These are phyloP conservation scores for Botryotinia narcissicola DNA, from an alignment of 2,329 filamentous ascomycete species.

Conservation along the genomic window DNA sequence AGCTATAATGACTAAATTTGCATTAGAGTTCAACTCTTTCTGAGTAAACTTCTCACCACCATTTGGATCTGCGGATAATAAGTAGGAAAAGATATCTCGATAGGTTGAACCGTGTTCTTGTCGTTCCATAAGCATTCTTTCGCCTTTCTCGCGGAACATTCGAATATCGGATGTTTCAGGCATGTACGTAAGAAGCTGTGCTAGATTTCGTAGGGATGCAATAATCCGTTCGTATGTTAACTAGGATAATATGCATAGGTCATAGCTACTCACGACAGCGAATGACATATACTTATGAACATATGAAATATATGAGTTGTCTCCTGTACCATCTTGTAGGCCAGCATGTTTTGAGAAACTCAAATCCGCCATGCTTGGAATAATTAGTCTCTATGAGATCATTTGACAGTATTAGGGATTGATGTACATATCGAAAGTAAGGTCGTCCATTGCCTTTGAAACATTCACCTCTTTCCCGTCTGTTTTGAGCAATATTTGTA, in stretches of 20 bases:
- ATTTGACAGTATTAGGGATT: not conserved
- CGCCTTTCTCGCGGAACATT: slow-evolving; percentile 20
- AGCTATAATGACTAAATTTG: slow-evolving; percentile 24
- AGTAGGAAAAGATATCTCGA: slow-evolving; percentile 26
- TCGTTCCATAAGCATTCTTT: slow-evolving; percentile 21
- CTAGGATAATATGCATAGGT: not conserved
- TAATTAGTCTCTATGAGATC: not conserved
- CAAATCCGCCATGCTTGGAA: slow-evolving; percentile 25
- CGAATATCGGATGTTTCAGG: slow-evolving; percentile 22
- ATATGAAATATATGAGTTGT: slow-evolving; percentile 24
- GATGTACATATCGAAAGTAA: slow-evolving; percentile 27
- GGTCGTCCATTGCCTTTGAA: slow-evolving; percentile 19
- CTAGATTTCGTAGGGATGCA: slow-evolving; percentile 21
- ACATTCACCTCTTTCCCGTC: slow-evolving; percentile 20
- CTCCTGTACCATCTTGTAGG: slow-evolving; percentile 24
- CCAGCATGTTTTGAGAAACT: slow-evolving; percentile 24
- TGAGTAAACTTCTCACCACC: slow-evolving; percentile 21
- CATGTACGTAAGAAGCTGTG: slow-evolving; percentile 21
- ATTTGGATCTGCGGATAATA: slow-evolving; percentile 19
- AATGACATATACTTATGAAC: slow-evolving; percentile 25
- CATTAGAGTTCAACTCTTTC: slow-evolving; percentile 24
- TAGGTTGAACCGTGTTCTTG: slow-evolving; percentile 20
- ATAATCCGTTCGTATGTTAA: slow-evolving; percentile 7
- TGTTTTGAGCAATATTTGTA: slow-evolving; percentile 12
- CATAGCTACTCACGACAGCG: slow-evolving; percentile 9